Conservation (phyloP, 345 rosid genomes). For the Hibiscus mutabilis region DNA sequence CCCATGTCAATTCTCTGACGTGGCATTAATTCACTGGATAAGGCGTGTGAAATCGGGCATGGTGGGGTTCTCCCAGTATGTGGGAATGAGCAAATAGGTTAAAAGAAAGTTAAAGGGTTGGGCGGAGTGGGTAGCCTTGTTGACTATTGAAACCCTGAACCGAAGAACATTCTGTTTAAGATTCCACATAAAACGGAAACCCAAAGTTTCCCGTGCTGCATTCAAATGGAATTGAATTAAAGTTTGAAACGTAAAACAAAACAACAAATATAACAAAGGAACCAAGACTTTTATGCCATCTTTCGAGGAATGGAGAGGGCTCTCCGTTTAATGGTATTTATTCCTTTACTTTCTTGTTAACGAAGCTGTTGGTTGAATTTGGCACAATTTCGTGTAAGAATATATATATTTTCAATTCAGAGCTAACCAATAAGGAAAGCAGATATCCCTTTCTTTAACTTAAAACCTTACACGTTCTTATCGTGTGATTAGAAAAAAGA, state of each 20-base stretch:
- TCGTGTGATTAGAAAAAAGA: too few species aligned
- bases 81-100: not conserved
- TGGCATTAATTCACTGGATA: not conserved
- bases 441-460: not conserved
- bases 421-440: not conserved
- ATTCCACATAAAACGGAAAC: not conserved
- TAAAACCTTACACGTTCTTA: too few species aligned
- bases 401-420: not conserved
- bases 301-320: not conserved
- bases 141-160: not conserved
- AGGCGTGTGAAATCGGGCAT: not conserved
- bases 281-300: not conserved
- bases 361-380: not conserved
- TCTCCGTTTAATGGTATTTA: not conserved
- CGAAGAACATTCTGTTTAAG: conserved; percentile 4
- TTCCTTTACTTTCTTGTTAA: not conserved
- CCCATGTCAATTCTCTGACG: not conserved
- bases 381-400: not conserved
- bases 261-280: not conserved
- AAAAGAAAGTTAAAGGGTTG: not conserved
- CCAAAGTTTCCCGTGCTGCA: not conserved
- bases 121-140: too few species aligned
- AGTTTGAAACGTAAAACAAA: conserved; percentile 5
- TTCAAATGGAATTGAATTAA: not conserved
- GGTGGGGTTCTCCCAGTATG: not conserved